Evolutionary conservation across 108 stramenopile species (phyloP).

Genomic region (Discostella stelligeroides): DNA sequence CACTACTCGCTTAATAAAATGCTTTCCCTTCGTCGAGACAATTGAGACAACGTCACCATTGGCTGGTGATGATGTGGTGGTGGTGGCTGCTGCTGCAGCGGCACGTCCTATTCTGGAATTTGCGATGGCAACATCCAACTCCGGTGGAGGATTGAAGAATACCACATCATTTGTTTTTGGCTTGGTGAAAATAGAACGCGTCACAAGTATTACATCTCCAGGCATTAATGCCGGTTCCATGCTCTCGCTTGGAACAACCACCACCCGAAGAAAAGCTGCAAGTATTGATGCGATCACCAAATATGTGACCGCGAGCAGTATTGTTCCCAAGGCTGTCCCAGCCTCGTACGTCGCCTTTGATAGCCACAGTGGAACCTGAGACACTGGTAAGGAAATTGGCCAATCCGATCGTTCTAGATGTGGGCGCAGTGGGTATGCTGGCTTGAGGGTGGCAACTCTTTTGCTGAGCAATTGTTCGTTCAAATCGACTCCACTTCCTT

Average conservation of each 20-base stretch:
- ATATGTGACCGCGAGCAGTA: slow-evolving; percentile 39
- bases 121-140: slow-evolving; percentile 48
- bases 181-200: slow-evolving; percentile 43
- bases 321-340: slow-evolving; percentile 57
- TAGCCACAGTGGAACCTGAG: slow-evolving; percentile 63
- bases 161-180: slow-evolving; percentile 60
- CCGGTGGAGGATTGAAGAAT: slow-evolving; percentile 62
- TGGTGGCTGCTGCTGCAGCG: slow-evolving; percentile 10
- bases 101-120: slow-evolving; percentile 48
- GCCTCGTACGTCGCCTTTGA: slow-evolving; percentile 61
- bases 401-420: slow-evolving; percentile 66
- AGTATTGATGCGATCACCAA: slow-evolving; percentile 48
- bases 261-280: slow-evolving; percentile 46
- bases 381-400: slow-evolving; percentile 50
- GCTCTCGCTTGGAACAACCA: slow-evolving; percentile 52
- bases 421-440: slow-evolving; percentile 55
- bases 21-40: slow-evolving; percentile 55
- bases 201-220: slow-evolving; percentile 62
- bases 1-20: slow-evolving; percentile 69
- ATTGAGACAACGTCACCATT: slow-evolving; percentile 15
- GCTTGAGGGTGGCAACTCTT: slow-evolving; percentile 45
- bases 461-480: slow-evolving; percentile 6
- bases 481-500: slow-evolving; percentile 5
- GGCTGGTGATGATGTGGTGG: background rate
- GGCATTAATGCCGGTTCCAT: slow-evolving; percentile 63